These are phyloP conservation scores for Nicotiana attenuata DNA, from an alignment of 257 asterid genomes.

Conservation along the genomic window DNA sequence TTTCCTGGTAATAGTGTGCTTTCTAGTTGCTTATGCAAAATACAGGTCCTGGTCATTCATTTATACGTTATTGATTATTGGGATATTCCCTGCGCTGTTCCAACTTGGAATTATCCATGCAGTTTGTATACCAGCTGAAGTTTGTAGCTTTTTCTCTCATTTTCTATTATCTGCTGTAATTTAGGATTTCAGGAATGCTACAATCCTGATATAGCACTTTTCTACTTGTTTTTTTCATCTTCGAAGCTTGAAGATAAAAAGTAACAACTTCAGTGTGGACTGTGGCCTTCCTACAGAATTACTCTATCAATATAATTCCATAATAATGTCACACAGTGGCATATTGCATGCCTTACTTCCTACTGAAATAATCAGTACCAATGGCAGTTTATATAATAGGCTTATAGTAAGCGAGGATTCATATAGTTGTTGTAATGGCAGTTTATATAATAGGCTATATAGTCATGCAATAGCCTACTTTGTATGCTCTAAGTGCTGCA, in stretches of 20 bases:
- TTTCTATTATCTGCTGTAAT: background rate
- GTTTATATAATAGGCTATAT: background rate
- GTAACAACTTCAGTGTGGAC: background rate
- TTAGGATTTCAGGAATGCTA: background rate
- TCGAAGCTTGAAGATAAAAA: background rate
- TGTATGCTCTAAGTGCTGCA: background rate
- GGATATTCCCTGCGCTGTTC: background rate
- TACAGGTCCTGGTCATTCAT: background rate
- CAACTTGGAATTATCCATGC: background rate
- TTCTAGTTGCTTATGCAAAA: background rate
- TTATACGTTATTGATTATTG: background rate
- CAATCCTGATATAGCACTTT: background rate
- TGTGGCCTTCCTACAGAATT: background rate
- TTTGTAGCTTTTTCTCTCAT: background rate
- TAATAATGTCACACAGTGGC: background rate
- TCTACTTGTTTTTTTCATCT: background rate
- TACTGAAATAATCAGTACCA: background rate
- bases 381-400: background rate
- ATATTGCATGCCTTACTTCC: background rate
- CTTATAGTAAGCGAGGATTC: too few species aligned
- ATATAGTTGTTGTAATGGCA: background rate
- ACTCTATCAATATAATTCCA: background rate
- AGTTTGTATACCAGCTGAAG: background rate
- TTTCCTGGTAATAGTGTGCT: background rate
- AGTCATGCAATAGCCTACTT: background rate